Conservation (phyloP, 2,329 filamentous ascomycete genomes). For the Didymella pinodella region DNA sequence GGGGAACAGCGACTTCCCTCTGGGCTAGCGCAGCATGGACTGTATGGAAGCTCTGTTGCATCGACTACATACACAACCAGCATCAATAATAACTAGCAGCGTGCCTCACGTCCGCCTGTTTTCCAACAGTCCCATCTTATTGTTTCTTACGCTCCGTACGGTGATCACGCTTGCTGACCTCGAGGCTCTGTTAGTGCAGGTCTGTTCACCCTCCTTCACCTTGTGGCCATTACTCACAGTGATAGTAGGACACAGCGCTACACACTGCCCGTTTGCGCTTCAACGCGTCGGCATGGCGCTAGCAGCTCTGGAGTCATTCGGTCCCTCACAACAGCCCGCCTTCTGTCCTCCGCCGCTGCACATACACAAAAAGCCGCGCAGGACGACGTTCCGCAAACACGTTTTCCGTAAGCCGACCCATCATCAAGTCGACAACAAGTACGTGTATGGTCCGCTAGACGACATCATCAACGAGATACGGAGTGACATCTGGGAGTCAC, state of each 20-base stretch:
- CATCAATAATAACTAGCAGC: slow-evolving; percentile 4
- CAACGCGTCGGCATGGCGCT: slow-evolving; percentile 25
- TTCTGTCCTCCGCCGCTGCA: slow-evolving; percentile 42
- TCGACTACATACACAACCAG: slow-evolving; percentile 1
- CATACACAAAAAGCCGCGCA: slow-evolving; percentile 41
- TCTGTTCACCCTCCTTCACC: slow-evolving; percentile 5
- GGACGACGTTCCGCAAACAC: slow-evolving; percentile 37
- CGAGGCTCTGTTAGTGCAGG: background rate
- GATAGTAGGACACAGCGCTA: slow-evolving; percentile 16
- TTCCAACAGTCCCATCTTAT: background rate
- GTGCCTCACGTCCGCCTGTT: background rate
- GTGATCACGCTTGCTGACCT: background rate
- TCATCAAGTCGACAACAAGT: slow-evolving; percentile 14
- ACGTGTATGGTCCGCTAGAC: slow-evolving; percentile 39
- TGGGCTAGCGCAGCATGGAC: background rate
- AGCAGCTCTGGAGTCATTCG: slow-evolving; percentile 15
- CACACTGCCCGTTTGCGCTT: slow-evolving; percentile 21
- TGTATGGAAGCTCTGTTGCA: background rate
- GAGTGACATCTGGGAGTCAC: slow-evolving; percentile 38
- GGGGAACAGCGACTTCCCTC: slow-evolving; percentile 1
- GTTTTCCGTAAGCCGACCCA: slow-evolving; percentile 35
- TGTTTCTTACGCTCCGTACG: background rate
- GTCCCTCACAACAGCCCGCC: slow-evolving; percentile 23
- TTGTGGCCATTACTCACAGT: slow-evolving; percentile 9
- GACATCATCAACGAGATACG: slow-evolving; percentile 48